A percentile compares a stretch with the other conserved stretches of the same genome.
phyloP scores from a whole-genome alignment of 306 rosid species.

The Lagenaria siceraria region DNA sequence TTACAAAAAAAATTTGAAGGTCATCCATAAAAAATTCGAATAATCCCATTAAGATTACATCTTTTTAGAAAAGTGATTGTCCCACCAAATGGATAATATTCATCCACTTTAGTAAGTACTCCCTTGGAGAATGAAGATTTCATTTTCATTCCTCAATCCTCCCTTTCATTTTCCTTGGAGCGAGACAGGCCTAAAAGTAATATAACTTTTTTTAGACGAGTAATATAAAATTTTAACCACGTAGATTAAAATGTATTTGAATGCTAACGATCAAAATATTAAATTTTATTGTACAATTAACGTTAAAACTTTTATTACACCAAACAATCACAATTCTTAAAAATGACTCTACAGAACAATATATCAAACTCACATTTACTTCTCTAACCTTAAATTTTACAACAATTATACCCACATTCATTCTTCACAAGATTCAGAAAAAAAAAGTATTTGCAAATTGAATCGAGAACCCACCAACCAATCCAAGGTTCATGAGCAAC shows the following conservation, averaged over 20 bases:
- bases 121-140: too few species aligned
- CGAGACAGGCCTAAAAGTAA: background rate
- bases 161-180: too few species aligned
- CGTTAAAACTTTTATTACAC: background rate
- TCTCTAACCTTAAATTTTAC: background rate
- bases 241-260: background rate
- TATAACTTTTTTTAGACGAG: background rate
- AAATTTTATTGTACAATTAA: background rate
- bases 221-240: background rate
- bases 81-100: too few species aligned
- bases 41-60: too few species aligned
- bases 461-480: slow-evolving; percentile 2
- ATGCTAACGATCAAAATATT: background rate
- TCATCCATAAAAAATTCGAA: too few species aligned
- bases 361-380: background rate
- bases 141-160: too few species aligned
- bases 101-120: too few species aligned
- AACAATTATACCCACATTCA: background rate
- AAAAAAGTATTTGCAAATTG: background rate
- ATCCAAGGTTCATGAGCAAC: slow-evolving; percentile 41
- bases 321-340: background rate
- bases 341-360: background rate
- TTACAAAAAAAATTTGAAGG: too few species aligned
- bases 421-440: background rate
- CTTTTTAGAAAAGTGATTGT: too few species aligned